phyloP scores from a whole-genome alignment of 345 rosid species.

The Gynandropsis gynandra region DNA sequence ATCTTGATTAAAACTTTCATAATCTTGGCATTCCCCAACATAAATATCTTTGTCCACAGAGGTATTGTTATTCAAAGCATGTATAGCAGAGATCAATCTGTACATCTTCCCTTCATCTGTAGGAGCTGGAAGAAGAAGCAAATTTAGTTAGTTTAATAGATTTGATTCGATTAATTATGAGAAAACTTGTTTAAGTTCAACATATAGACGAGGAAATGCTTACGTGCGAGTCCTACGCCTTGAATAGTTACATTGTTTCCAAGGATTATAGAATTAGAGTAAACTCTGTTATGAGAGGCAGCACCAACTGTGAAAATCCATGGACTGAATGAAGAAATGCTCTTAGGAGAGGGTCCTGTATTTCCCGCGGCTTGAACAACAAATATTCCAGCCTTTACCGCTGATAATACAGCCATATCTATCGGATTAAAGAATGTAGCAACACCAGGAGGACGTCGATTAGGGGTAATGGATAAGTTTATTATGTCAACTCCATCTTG shows the following conservation, averaged over 20 bases:
- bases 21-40: constrained; percentile 88
- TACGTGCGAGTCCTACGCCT: constrained; percentile 93
- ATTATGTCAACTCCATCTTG: constrained; percentile 96
- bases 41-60: constrained; percentile 62
- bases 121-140: constrained; percentile 54
- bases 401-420: constrained; percentile 90
- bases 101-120: constrained; percentile 43
- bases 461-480: constrained; percentile 91
- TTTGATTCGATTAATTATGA: not conserved
- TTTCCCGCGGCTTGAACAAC: constrained; percentile 99
- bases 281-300: constrained; percentile 75
- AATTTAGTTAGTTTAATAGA: too few species aligned
- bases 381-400: constrained; percentile 86
- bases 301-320: constrained; percentile 98
- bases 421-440: constrained; percentile 94
- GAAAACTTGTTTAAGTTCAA: too few species aligned
- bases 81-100: constrained; percentile 59
- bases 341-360: constrained; percentile 94
- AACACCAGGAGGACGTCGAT: constrained; percentile 87
- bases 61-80: constrained; percentile 64
- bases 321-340: constrained; percentile 94
- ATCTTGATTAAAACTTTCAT: constrained; percentile 42
- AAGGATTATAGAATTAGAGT: constrained; percentile 61
- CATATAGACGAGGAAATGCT: too few species aligned
- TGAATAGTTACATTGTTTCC: constrained; percentile 73